phyloP scores from a whole-genome alignment of 2,329 filamentous ascomycete species.

The Fusarium incarnatum region DNA sequence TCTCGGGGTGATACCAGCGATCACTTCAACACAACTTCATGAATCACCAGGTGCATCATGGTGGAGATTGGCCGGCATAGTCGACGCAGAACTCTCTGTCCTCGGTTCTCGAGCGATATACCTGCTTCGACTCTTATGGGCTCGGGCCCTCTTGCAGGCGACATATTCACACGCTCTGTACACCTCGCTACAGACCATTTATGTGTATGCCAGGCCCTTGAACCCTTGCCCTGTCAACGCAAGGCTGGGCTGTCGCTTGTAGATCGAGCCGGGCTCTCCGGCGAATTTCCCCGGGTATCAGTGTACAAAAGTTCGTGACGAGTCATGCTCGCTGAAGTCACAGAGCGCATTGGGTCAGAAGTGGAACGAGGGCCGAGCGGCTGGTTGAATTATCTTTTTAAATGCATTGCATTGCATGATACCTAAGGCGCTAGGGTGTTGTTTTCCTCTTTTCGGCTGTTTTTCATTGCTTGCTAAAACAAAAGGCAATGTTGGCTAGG shows the following conservation, averaged over 20 bases:
- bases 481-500: slow-evolving; percentile 16
- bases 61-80: not conserved
- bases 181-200: slow-evolving; percentile 2
- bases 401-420: slow-evolving; percentile 39
- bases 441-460: not conserved
- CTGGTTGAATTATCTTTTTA: slow-evolving; percentile 27
- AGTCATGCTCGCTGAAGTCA: slow-evolving; percentile 27
- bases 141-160: slow-evolving; percentile 7
- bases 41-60: not conserved
- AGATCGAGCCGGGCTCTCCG: slow-evolving; percentile 2
- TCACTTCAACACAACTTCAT: slow-evolving; percentile 2
- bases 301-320: slow-evolving; percentile 19
- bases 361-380: slow-evolving; percentile 24
- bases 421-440: slow-evolving; percentile 40
- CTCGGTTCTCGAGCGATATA: slow-evolving; percentile 10
- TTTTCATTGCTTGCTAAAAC: slow-evolving; percentile 9
- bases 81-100: not conserved
- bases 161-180: slow-evolving; percentile 12
- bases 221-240: not conserved
- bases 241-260: slow-evolving; percentile 3
- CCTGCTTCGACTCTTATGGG: slow-evolving; percentile 1
- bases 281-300: slow-evolving; percentile 1
- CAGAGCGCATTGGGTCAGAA: slow-evolving; percentile 10
- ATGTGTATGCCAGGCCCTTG: not conserved
- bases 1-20: not conserved